A percentile compares a stretch with the other conserved stretches of the same genome.
Conservation (phyloP, 164 flowering plant genomes). For the Tetrastigma voinierianum region DNA sequence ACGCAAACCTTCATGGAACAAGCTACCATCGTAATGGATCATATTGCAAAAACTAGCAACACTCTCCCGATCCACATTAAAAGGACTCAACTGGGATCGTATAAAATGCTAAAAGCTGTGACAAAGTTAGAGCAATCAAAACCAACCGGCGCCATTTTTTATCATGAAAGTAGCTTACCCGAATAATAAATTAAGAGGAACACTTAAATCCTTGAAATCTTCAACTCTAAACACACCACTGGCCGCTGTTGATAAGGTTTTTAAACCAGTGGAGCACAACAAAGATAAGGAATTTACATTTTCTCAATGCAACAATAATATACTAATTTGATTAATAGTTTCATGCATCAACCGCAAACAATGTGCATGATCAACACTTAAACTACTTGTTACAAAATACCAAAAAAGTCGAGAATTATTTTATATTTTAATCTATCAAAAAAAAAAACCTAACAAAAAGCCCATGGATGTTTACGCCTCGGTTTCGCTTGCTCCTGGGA, state of each 20-base stretch:
- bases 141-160: background rate
- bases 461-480: too few species aligned
- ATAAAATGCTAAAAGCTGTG: background rate
- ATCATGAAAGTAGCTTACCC: constrained; percentile 39
- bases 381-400: background rate
- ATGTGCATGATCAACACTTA: background rate
- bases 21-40: background rate
- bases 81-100: too few species aligned
- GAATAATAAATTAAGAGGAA: constrained; percentile 91
- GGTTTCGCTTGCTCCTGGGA: too few species aligned
- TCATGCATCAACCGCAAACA: background rate
- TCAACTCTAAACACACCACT: constrained; percentile 75
- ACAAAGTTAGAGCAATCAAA: background rate
- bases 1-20: background rate
- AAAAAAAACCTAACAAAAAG: too few species aligned
- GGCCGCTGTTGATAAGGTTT: constrained; percentile 48
- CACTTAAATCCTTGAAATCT: constrained; percentile 57
- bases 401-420: too few species aligned
- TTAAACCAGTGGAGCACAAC: background rate
- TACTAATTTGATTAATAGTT: background rate
- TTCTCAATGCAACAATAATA: too few species aligned
- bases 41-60: background rate
- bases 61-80: background rate
- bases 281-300: background rate
- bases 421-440: too few species aligned